A percentile compares a stretch with the other conserved stretches of the same genome.
Conservation (phyloP, 495 filamentous ascomycete genomes). For the Aspergillus avenaceus region DNA sequence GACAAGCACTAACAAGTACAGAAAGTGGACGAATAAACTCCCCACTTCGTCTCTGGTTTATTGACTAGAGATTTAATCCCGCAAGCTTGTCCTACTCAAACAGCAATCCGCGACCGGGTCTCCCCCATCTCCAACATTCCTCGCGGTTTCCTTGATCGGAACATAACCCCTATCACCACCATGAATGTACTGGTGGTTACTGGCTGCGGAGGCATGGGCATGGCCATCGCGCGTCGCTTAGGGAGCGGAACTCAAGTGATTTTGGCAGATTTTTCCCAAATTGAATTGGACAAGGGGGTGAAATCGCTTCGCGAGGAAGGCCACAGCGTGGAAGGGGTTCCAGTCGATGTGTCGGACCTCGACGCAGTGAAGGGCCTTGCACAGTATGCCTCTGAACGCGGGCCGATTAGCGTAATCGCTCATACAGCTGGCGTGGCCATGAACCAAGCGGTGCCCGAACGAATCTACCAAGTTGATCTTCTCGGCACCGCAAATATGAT, state of each 20-base stretch:
- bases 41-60: no score
- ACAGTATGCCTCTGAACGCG: neutral
- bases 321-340: neutral
- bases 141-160: no score
- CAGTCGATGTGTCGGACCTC: conserved; percentile 4
- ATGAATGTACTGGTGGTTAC: no score
- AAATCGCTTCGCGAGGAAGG: conserved; percentile 6
- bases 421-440: conserved; percentile 10
- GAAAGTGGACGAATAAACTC: no score
- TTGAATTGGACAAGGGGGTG: neutral
- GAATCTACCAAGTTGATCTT: conserved; percentile 12
- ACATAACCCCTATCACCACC: no score
- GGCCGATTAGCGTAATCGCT: conserved; percentile 4
- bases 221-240: conserved; percentile 13
- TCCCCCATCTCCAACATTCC: no score
- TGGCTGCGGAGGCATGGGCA: conserved; percentile 6
- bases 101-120: no score
- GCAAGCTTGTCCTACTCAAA: no score
- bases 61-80: no score
- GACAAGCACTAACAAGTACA: no score
- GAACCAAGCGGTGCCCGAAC: neutral
- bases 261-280: conserved; percentile 10
- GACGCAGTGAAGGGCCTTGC: conserved; percentile 9
- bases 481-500: conserved; percentile 11
- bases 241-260: conserved; percentile 7